Evolutionary conservation across 495 filamentous ascomycete genomes (phyloP), one percentile per base, ranked within the genome.

Genomic region (Rhypophila decipiens): DNA sequence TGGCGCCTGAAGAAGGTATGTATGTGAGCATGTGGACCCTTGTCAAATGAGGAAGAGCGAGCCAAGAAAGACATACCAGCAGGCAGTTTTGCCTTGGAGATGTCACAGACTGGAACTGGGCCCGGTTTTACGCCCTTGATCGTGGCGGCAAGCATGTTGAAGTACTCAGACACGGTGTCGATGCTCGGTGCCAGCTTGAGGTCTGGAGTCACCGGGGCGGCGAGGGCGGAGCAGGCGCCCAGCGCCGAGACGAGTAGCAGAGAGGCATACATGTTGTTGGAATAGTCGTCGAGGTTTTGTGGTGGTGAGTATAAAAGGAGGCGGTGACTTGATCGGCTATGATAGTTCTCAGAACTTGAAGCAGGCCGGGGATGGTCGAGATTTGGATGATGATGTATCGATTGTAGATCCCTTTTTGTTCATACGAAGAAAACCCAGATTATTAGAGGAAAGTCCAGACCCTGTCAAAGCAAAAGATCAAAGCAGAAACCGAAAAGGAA

Each of bases 91-190:
- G 72, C 75, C 15, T 67, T 69, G 45, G 65, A 65, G 36, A 81
- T 46, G 62, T 81, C 71, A 57, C 78, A 82, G 20, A 67, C 49
- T 0, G 74, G 74, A 13, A 67, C 67, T 15, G 31, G 9, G 3
- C 59, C 39, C 58, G 48, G 24, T 46, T 64, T 69, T 45, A 61
- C 63, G 18, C 63, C 44, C 52, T 72, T 63, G 42, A 76, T 64
- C 58, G 76, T 78, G 31, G 57, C 21, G 20, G 70, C 74, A 37
- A 80, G 52, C 51, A 74, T 55, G 52, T 73, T 70, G 67, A 80
- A 80, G 62, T 80, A 80, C 24, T 74, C 66, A 42, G 73, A 69
- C 34, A 80, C 47, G 12, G 67, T 55, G 18, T 69, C 54, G 51
- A 71, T 57, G 35, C 50, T 53, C 10, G 61, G 56, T 17, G 60